Conservation (phyloP, 441 rosid species). For the Sinapis alba region DNA sequence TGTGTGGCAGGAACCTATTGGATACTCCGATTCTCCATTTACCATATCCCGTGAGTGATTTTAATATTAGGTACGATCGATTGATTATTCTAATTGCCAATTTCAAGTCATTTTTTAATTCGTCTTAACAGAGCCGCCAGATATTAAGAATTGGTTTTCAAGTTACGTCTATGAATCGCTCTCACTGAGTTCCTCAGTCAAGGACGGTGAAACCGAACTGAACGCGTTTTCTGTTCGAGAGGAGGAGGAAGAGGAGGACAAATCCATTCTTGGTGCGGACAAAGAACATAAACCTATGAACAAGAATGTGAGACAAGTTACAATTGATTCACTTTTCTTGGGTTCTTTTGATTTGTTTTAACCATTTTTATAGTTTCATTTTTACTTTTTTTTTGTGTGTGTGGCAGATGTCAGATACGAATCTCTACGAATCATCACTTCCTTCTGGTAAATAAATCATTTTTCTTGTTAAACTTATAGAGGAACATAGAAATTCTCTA, state of each 20-base stretch:
- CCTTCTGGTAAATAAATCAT: slow-evolving; percentile 34
- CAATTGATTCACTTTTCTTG: neutral
- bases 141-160: slow-evolving; percentile 37
- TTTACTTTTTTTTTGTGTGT: neutral
- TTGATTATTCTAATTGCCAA: neutral
- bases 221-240: neutral
- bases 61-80: neutral
- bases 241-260: neutral
- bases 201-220: slow-evolving; percentile 1
- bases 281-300: slow-evolving; percentile 9
- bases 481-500: neutral
- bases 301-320: slow-evolving; percentile 4
- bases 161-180: slow-evolving; percentile 36
- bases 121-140: slow-evolving; percentile 31
- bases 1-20: slow-evolving; percentile 9
- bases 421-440: slow-evolving; percentile 29
- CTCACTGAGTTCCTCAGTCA: slow-evolving; percentile 7
- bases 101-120: neutral
- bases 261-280: neutral
- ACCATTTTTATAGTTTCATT: neutral
- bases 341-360: neutral
- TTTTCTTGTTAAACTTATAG: neutral
- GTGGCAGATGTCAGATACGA: slow-evolving; percentile 16
- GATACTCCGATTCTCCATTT: slow-evolving; percentile 26
- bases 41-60: slow-evolving; percentile 30